Evolutionary conservation across 495 filamentous ascomycete genomes (phyloP), one percentile per base, ranked within the genome.

Genomic region (Durotheca rogersii): DNA sequence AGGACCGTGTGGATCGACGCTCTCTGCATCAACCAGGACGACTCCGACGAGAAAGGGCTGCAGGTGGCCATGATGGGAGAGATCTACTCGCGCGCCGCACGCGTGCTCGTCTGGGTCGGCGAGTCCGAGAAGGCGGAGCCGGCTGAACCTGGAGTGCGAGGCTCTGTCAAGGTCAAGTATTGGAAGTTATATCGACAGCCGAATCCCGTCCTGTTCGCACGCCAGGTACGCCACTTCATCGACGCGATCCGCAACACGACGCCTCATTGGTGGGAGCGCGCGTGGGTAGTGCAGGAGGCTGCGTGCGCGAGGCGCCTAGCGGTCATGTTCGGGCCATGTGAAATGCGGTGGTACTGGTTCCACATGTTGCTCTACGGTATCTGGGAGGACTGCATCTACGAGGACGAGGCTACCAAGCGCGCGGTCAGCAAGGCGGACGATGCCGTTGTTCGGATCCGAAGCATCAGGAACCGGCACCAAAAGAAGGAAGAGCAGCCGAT

Each of bases 61-160:
- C 62, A 67, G 30, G 44, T 67, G 0, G 44, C 53, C 10, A 55
- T 51, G 34, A 67, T 67, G 61, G 42, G 36, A 11, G 11, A 10
- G 11, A 56, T 67, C 29, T 65, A 67, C 46, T 30, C 31, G 4
- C 18, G 47, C 34, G 53, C 53, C 23, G 16, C 18, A 6, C 36
- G 57, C 6, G 61, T 65, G 10, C n/a, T 65, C 11, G 54, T 62
- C 15, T 60, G 23, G 23, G 9, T 27, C 4, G 23, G 23, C 23
- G 23, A 27, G 23, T 27, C 23, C 23, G 23, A 27, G 4, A 27
- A 27, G 23, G 23, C 23, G 23, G 23, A 27, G 9, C 23, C 23
- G 23, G 23, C 23, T 4, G 23, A 27, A 27, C 23, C 23, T 9
- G 23, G 23, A 4, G 23, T 27, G 4, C 23, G 23, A 9, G 23